phyloP scores from a whole-genome alignment of 306 rosid genomes.

The Echinosophora koreensis region DNA sequence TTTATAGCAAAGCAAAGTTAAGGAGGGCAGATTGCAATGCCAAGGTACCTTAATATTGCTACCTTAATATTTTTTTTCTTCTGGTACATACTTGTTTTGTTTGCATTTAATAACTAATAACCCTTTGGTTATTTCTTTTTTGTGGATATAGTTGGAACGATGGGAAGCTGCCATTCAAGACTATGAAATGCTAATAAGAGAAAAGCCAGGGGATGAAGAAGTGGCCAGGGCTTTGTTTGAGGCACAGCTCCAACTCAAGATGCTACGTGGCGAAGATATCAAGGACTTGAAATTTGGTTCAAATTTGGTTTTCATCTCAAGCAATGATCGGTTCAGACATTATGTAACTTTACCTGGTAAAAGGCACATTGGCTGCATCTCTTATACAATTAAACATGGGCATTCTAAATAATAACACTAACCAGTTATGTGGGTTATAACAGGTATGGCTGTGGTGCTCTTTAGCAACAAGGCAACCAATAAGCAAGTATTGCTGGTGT shows the following conservation, averaged over 20 bases:
- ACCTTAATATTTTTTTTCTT: neutral
- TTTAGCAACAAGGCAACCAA: conserved; percentile 71
- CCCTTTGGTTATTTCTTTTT: conserved; percentile 10
- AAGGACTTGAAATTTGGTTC: conserved; percentile 78
- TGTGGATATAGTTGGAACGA: conserved; percentile 68
- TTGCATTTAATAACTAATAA: neutral
- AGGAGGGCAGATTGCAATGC: conserved; percentile 88
- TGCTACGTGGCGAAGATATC: conserved; percentile 68
- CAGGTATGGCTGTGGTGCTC: conserved; percentile 89
- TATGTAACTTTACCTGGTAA: conserved; percentile 84
- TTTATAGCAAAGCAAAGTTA: conserved; percentile 84
- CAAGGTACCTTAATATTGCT: conserved; percentile 57
- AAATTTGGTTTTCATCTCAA: conserved; percentile 70
- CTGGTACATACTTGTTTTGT: neutral
- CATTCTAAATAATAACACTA: conserved; percentile 32
- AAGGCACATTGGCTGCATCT: conserved; percentile 21
- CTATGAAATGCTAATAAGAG: conserved; percentile 79
- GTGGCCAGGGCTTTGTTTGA: conserved; percentile 84
- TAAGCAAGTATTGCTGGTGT: conserved; percentile 57
- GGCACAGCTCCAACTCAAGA: conserved; percentile 74
- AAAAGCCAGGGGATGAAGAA: conserved; percentile 87
- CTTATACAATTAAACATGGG: neutral
- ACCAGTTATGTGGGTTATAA: conserved; percentile 5
- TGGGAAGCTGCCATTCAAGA: conserved; percentile 91
- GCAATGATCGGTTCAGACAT: conserved; percentile 80